Conservation (phyloP, 352 stramenopile species). For the Thalassiosira pacifica region DNA sequence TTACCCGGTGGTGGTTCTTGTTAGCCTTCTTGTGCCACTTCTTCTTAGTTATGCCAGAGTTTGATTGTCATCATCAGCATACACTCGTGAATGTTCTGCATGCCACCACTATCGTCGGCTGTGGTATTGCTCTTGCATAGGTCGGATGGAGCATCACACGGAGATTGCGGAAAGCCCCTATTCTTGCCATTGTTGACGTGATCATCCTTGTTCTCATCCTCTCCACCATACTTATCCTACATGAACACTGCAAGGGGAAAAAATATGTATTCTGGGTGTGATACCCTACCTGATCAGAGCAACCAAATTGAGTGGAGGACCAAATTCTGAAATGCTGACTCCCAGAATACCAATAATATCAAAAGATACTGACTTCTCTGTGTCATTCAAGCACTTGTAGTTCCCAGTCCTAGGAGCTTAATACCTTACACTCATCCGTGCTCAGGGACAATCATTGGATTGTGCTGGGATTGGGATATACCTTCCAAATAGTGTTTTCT, state of each 20-base stretch:
- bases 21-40: too few relatives aligned
- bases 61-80: too few relatives aligned
- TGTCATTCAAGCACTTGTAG: constrained; percentile 47
- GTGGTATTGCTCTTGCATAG: too few relatives aligned
- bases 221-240: too few relatives aligned
- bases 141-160: too few relatives aligned
- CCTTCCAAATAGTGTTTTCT: constrained; percentile 44
- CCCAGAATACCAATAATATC: constrained; percentile 43
- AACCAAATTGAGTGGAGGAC: background rate
- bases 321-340: constrained; percentile 13
- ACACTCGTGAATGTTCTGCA: too few relatives aligned
- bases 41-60: too few relatives aligned
- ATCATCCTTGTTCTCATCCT: too few relatives aligned
- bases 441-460: constrained; percentile 44
- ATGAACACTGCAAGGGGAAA: constrained; percentile 15
- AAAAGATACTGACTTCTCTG: constrained; percentile 10
- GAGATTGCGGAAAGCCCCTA: too few relatives aligned
- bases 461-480: constrained; percentile 35
- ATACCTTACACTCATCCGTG: constrained; percentile 48
- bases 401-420: constrained; percentile 43
- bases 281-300: constrained; percentile 5
- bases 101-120: too few relatives aligned
- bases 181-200: too few relatives aligned
- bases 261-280: constrained; percentile 10
- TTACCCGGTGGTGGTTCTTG: too few relatives aligned